These are phyloP conservation scores for Paraleonurus japonicus DNA, from an alignment of 257 asterid genomes.

Conservation along the genomic window DNA sequence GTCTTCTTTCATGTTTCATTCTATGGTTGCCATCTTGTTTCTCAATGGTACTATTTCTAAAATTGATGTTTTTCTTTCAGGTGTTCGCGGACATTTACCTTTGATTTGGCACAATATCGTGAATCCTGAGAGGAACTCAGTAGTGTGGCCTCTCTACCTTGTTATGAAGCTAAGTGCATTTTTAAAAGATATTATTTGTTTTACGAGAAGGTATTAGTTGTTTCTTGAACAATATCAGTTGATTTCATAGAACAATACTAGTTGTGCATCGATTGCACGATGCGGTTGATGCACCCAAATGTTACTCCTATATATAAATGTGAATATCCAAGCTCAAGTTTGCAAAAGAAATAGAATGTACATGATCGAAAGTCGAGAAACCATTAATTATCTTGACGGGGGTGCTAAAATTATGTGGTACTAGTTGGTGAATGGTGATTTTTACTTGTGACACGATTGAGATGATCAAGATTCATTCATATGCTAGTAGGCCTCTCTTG, in stretches of 20 bases:
- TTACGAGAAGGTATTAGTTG: too few relatives aligned
- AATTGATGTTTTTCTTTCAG: conserved; percentile 36
- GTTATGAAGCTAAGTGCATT: too few relatives aligned
- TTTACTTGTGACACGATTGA: neutral
- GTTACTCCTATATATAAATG: too few relatives aligned
- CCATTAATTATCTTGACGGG: neutral
- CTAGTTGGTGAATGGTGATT: neutral
- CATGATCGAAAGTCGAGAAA: conserved; percentile 27
- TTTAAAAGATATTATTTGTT: too few relatives aligned
- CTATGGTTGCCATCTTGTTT: neutral
- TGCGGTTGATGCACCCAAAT: too few relatives aligned
- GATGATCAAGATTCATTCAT: neutral
- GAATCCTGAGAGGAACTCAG: conserved; percentile 40
- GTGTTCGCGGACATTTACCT: conserved; percentile 85
- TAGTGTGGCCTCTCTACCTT: neutral
- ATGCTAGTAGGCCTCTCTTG: too few relatives aligned
- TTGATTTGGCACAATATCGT: conserved; percentile 74
- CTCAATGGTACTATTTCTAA: neutral
- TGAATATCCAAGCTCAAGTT: too few relatives aligned
- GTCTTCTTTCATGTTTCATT: neutral
- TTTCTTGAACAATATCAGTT: too few relatives aligned
- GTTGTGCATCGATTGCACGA: too few relatives aligned
- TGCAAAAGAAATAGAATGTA: too few relatives aligned
- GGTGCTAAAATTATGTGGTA: neutral
- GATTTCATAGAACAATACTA: too few relatives aligned